Conservation (phyloP, 1,139 yeast genomes). For the Pichia sp. region DNA sequence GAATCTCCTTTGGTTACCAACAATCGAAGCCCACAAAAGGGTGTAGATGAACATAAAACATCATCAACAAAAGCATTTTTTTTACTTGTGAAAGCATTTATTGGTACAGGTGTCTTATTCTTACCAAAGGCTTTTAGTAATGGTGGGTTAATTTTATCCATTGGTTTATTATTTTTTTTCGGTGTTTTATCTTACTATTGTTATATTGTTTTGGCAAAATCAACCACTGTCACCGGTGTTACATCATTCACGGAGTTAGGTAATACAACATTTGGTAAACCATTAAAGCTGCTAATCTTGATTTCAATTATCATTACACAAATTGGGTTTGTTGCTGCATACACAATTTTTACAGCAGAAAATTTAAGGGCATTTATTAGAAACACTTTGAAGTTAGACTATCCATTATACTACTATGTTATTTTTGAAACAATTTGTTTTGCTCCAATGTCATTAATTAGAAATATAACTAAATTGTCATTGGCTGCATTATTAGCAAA, state of each 20-base stretch:
- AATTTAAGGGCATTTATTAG: conserved; percentile 53
- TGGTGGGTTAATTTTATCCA: conserved; percentile 63
- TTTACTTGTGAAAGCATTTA: conserved; percentile 60
- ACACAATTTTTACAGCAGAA: conserved; percentile 65
- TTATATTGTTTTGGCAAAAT: conserved; percentile 52
- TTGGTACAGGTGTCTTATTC: conserved; percentile 75
- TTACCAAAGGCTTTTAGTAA: conserved; percentile 67
- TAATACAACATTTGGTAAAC: conserved; percentile 49
- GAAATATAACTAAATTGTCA: conserved; percentile 67
- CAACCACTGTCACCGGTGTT: conserved; percentile 53
- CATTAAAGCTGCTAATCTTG: conserved; percentile 52
- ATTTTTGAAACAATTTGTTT: conserved; percentile 50
- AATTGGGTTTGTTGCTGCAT: conserved; percentile 73
- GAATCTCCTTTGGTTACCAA: conserved; percentile 37
- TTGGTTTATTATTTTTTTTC: conserved; percentile 45
- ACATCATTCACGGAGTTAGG: conserved; percentile 76
- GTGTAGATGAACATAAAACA: conserved; percentile 36
- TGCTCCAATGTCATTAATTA: conserved; percentile 61
- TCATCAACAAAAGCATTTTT: conserved; percentile 63
- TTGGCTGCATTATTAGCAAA: conserved; percentile 63
- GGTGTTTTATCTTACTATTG: conserved; percentile 67
- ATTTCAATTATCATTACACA: conserved; percentile 62
- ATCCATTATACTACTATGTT: conserved; percentile 38
- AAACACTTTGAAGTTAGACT: conserved; percentile 38
- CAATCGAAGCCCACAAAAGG: background rate